A percentile compares a stretch with the other conserved stretches of the same genome.
phyloP scores from a whole-genome alignment of 2,329 filamentous ascomycete species.

The Pseudonectria buxi region DNA sequence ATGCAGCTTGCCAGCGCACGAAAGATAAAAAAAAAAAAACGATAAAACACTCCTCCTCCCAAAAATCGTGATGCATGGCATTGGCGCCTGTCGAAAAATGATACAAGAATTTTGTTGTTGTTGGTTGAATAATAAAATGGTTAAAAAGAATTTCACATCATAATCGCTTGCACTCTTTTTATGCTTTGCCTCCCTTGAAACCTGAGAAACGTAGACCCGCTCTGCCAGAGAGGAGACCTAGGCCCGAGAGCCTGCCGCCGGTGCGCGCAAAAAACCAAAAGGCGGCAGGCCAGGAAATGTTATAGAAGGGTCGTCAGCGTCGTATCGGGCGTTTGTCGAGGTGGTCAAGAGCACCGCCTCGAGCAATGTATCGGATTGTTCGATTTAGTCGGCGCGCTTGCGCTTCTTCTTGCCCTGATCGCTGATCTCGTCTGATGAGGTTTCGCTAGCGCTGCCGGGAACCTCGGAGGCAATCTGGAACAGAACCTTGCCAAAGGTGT shows the following conservation, averaged over 20 bases:
- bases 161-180: slow-evolving; percentile 34
- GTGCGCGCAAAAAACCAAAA: slow-evolving; percentile 10
- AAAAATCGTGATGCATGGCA: slow-evolving; percentile 22
- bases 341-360: slow-evolving; percentile 14
- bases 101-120: slow-evolving; percentile 38
- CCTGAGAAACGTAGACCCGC: slow-evolving; percentile 21
- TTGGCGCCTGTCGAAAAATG: slow-evolving; percentile 31
- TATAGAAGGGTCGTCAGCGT: slow-evolving; percentile 25
- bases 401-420: slow-evolving; percentile 53
- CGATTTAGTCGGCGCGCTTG: slow-evolving; percentile 63
- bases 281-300: slow-evolving; percentile 18
- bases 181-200: slow-evolving; percentile 28
- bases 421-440: slow-evolving; percentile 46
- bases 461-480: slow-evolving; percentile 74
- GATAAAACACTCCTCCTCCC: slow-evolving; percentile 20
- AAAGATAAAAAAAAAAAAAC: slow-evolving; percentile 11
- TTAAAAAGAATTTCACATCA: slow-evolving; percentile 31
- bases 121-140: slow-evolving; percentile 10
- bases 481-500: slow-evolving; percentile 66
- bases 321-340: slow-evolving; percentile 27
- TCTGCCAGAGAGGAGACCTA: slow-evolving; percentile 8
- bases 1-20: slow-evolving; percentile 15
- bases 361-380: slow-evolving; percentile 13
- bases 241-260: slow-evolving; percentile 25
- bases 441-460: slow-evolving; percentile 57